Conservation (phyloP, 2,329 filamentous ascomycete genomes). For the Cryphonectria radicalis region DNA sequence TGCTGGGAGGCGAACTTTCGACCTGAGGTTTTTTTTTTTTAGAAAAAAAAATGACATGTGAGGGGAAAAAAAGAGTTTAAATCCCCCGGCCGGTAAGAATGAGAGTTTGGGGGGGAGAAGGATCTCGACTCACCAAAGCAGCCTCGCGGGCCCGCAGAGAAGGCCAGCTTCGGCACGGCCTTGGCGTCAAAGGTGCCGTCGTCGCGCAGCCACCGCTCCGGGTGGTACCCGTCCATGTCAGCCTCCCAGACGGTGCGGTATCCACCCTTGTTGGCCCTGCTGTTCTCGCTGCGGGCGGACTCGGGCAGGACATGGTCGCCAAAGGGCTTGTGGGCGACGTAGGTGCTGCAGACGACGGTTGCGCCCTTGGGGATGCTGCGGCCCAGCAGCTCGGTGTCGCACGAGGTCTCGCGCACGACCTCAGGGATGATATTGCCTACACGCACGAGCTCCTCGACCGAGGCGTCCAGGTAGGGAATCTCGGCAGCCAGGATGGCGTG, state of each 20-base stretch:
- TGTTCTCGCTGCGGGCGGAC: conserved; percentile 11
- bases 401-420: conserved; percentile 21
- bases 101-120: not conserved
- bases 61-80: not conserved
- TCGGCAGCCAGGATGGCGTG: conserved; percentile 21
- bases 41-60: not conserved
- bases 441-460: conserved; percentile 27
- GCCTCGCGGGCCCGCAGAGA: conserved; percentile 10
- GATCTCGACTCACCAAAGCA: conserved; percentile 21
- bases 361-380: conserved; percentile 16
- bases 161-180: conserved; percentile 21
- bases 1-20: conserved; percentile 34
- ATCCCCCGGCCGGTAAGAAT: not conserved
- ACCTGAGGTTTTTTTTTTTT: conserved; percentile 16
- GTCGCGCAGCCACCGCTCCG: conserved; percentile 22
- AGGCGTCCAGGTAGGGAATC: conserved; percentile 27
- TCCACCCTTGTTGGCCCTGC: conserved; percentile 13
- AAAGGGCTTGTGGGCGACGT: conserved; percentile 24
- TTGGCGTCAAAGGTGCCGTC: conserved; percentile 24
- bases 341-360: conserved; percentile 24
- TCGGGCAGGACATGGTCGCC: conserved; percentile 14
- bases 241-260: conserved; percentile 20
- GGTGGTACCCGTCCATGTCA: conserved; percentile 18
- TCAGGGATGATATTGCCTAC: conserved; percentile 21
- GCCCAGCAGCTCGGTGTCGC: conserved; percentile 23